phyloP scores from a whole-genome alignment of 2,329 filamentous ascomycete species.

The Magnaporthiopsis incrustans region DNA sequence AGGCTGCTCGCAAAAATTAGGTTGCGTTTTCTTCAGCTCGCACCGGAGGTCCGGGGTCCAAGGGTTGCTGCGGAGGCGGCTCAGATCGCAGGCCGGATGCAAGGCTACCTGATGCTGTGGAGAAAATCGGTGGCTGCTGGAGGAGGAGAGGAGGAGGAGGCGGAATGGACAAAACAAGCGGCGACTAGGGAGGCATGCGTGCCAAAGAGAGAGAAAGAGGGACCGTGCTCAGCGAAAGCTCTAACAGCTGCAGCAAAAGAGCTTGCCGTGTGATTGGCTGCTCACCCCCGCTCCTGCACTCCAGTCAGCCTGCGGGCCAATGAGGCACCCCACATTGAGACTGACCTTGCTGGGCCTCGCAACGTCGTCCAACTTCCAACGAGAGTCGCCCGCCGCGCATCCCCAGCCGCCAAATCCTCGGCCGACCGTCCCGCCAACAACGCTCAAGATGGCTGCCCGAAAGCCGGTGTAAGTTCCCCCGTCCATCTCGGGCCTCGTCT shows the following conservation, averaged over 20 bases:
- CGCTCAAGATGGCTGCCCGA: conserved; percentile 49
- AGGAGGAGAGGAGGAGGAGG: background rate
- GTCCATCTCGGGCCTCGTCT: background rate
- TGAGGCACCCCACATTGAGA: conserved; percentile 10
- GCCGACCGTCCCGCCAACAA: conserved; percentile 20
- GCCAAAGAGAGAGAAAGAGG: background rate
- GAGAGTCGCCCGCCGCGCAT: conserved; percentile 12
- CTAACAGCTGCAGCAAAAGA: background rate
- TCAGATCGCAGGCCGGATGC: background rate
- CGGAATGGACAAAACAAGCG: background rate
- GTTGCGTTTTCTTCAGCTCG: background rate
- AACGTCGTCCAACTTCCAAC: conserved; percentile 6
- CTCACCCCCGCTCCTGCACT: conserved; percentile 1
- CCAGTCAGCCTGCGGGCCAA: conserved; percentile 13
- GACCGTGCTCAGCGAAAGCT: background rate
- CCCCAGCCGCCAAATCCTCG: conserved; percentile 7
- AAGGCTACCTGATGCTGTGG: background rate
- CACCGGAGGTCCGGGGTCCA: background rate
- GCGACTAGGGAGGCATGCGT: background rate
- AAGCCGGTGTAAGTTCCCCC: conserved; percentile 44
- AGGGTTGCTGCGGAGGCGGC: background rate
- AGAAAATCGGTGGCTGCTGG: background rate
- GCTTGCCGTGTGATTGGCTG: conserved; percentile 16
- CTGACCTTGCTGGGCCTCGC: conserved; percentile 2
- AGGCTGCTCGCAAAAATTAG: background rate